Evolutionary conservation across 441 rosid genomes (phyloP).

Genomic region (Croton laevigatus): DNA sequence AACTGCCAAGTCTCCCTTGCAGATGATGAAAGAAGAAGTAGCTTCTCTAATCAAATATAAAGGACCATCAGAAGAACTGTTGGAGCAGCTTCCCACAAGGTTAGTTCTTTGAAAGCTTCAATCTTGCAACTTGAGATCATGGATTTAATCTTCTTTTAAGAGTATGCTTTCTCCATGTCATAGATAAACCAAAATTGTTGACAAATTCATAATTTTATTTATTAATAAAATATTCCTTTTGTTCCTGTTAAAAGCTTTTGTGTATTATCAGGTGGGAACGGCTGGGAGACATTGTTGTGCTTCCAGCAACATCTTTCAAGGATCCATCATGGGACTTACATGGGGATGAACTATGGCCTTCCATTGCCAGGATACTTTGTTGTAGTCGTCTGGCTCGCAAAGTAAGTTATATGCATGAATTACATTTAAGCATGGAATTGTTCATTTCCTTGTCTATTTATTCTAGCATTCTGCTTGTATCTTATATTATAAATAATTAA

Average conservation of each 20-base stretch:
- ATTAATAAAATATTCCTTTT: conserved; percentile 4
- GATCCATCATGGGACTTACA: conserved; percentile 77
- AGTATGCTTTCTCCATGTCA: not conserved
- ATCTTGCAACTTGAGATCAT: not conserved
- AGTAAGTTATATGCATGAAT: conserved; percentile 38
- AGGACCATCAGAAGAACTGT: conserved; percentile 53
- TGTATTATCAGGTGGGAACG: conserved; percentile 74
- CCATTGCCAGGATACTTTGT: conserved; percentile 63
- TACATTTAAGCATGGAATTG: not conserved
- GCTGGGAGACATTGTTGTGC: conserved; percentile 84
- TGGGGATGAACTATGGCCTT: conserved; percentile 72
- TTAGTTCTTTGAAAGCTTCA: conserved; percentile 33
- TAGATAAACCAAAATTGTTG: not conserved
- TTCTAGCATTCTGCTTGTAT: not conserved
- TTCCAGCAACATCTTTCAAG: conserved; percentile 73
- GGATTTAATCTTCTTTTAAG: conserved; percentile 2
- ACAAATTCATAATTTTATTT: conserved; percentile 7
- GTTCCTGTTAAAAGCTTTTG: conserved; percentile 15
- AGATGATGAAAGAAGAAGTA: conserved; percentile 59
- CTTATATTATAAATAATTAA: not conserved
- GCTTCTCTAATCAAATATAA: conserved; percentile 47
- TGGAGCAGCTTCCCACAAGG: conserved; percentile 77
- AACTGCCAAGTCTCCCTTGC: conserved; percentile 59
- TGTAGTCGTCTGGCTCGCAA: conserved; percentile 74
- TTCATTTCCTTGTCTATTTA: conserved; percentile 6